Percentiles rank a stretch among this genome's conserved stretches.
phyloP scores from a whole-genome alignment of 2,329 filamentous ascomycete genomes.

The Alternaria viburni region DNA sequence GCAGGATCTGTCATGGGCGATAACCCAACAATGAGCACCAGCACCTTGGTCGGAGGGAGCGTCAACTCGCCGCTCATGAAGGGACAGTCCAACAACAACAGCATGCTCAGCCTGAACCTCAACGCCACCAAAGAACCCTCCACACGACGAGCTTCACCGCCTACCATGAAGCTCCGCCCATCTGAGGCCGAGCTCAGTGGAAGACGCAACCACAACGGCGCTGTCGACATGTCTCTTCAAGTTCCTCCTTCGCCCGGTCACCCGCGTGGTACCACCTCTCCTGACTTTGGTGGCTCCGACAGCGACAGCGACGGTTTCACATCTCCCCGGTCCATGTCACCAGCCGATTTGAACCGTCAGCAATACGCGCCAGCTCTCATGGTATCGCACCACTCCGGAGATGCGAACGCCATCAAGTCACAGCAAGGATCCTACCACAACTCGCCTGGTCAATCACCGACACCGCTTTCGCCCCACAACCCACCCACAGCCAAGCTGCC shows the following conservation, averaged over 20 bases:
- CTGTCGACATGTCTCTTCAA: conserved; percentile 45
- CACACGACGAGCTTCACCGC: conserved; percentile 28
- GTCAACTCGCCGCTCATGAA: conserved; percentile 40
- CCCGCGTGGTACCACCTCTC: conserved; percentile 21
- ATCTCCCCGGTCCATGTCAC: conserved; percentile 33
- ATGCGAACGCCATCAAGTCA: conserved; percentile 25
- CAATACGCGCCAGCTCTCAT: conserved; percentile 37
- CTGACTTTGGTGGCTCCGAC: conserved; percentile 39
- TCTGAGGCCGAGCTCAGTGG: conserved; percentile 48
- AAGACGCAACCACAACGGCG: conserved; percentile 40
- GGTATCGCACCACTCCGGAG: conserved; percentile 30
- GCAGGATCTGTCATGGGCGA: conserved; percentile 37
- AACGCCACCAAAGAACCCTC: conserved; percentile 29
- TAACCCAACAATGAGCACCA: conserved; percentile 41
- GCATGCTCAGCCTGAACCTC: conserved; percentile 42
- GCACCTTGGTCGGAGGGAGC: conserved; percentile 43
- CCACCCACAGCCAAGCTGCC: conserved; percentile 35
- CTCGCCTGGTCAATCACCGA: conserved; percentile 29
- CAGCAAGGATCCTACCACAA: conserved; percentile 40
- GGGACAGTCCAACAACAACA: conserved; percentile 39
- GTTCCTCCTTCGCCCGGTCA: conserved; percentile 42
- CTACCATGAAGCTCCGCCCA: conserved; percentile 38
- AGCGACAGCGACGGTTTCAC: conserved; percentile 29
- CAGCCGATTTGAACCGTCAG: conserved; percentile 29
- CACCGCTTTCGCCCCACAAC: conserved; percentile 32